Evolutionary conservation across 1,284 basidiomycete genomes (phyloP).

Genomic region (Trichosporon faecale): DNA sequence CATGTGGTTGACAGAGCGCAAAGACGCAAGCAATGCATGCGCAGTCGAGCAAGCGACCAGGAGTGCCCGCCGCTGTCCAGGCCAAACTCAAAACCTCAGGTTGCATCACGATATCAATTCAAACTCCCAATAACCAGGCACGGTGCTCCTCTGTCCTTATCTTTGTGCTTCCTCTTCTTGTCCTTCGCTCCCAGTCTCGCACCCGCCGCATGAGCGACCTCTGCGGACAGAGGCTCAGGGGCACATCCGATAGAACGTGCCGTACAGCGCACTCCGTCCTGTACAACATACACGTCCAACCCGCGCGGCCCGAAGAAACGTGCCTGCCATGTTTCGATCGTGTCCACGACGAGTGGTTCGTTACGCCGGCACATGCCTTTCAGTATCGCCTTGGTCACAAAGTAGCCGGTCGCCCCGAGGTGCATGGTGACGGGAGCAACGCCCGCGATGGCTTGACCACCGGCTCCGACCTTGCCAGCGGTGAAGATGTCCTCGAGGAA

Average conservation of each 20-base stretch:
- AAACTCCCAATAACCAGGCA: too few relatives aligned
- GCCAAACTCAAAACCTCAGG: too few relatives aligned
- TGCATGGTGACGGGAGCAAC: constrained; percentile 15
- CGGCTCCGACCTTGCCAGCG: constrained; percentile 10
- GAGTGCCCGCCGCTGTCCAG: too few relatives aligned
- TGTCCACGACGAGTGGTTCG: constrained; percentile 13
- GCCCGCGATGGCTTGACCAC: constrained; percentile 8
- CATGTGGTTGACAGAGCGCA: too few relatives aligned
- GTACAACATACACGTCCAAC: constrained; percentile 14
- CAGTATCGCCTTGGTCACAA: constrained; percentile 15
- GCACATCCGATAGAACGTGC: background rate
- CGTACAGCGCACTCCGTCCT: constrained; percentile 6
- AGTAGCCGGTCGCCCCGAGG: constrained; percentile 15
- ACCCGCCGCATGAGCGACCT: background rate
- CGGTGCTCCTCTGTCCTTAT: too few relatives aligned
- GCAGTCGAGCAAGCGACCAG: too few relatives aligned
- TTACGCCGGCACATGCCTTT: constrained; percentile 10
- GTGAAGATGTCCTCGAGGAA: constrained; percentile 19
- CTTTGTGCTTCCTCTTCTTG: too few relatives aligned
- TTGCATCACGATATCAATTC: too few relatives aligned
- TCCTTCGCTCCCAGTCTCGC: background rate
- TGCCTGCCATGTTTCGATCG: constrained; percentile 14
- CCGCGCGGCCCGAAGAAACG: constrained; percentile 18
- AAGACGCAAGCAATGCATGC: too few relatives aligned
- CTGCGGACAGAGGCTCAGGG: background rate